These are phyloP conservation scores for Tubosaeta brunneosetosa DNA, from an alignment of 768 basidiomycete species.

Conservation along the genomic window DNA sequence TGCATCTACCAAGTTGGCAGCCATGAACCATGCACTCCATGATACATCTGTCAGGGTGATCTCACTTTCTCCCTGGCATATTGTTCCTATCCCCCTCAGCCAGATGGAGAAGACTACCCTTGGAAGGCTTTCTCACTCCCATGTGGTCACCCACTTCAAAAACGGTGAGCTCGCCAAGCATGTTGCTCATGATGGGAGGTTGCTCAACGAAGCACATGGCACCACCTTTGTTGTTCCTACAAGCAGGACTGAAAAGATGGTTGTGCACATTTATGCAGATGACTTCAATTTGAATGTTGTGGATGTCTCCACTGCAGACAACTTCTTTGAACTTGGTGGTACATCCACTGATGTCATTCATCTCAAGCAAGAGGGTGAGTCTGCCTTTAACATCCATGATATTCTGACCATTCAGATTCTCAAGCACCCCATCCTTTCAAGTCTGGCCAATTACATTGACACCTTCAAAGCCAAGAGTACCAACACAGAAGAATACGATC, in stretches of 20 bases:
- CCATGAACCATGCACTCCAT: constrained; percentile 28
- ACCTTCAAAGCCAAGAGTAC: constrained; percentile 16
- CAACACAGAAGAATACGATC: constrained; percentile 7
- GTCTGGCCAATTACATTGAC: constrained; percentile 28
- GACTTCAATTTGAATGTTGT: not conserved
- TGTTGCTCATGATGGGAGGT: constrained; percentile 3
- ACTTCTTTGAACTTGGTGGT: constrained; percentile 38
- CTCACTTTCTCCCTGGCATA: constrained; percentile 31
- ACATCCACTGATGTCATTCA: constrained; percentile 35
- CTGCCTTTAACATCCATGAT: constrained; percentile 22
- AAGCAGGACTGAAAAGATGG: constrained; percentile 19
- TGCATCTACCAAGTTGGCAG: constrained; percentile 12
- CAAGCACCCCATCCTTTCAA: constrained; percentile 28
- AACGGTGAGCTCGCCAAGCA: constrained; percentile 29
- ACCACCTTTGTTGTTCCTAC: constrained; percentile 17
- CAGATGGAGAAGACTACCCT: constrained; percentile 40
- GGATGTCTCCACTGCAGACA: constrained; percentile 22
- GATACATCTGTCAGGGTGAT: constrained; percentile 28
- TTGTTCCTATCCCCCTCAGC: constrained; percentile 35
- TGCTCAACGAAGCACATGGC: constrained; percentile 14
- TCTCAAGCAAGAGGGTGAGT: constrained; percentile 22
- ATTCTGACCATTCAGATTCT: constrained; percentile 36
- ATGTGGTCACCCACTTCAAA: constrained; percentile 29
- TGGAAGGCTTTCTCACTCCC: constrained; percentile 37
- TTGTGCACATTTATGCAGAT: not conserved